Evolutionary conservation across 441 rosid species (phyloP).

Genomic region (Daphne laureola): DNA sequence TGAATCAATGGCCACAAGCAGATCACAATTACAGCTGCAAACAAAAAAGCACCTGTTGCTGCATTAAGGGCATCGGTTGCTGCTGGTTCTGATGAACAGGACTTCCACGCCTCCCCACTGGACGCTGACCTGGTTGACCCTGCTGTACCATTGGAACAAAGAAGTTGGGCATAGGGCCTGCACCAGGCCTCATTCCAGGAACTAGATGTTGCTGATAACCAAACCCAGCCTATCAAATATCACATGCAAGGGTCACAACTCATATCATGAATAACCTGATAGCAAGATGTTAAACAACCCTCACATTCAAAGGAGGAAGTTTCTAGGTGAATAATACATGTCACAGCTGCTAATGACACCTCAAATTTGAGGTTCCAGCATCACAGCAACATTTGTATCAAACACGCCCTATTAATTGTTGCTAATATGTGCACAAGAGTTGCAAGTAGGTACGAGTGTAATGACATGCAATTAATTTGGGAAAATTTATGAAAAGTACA

Average conservation of each 20-base stretch:
- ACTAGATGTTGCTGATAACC: constrained; percentile 78
- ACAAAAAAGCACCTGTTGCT: constrained; percentile 38
- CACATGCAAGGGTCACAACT: background rate
- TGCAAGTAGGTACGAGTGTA: too few species aligned
- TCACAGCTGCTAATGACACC: too few species aligned
- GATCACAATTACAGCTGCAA: background rate
- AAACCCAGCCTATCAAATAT: constrained; percentile 41
- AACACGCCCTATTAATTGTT: too few species aligned
- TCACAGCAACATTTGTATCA: too few species aligned
- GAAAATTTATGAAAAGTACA: too few species aligned
- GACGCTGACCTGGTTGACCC: constrained; percentile 66
- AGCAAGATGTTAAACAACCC: background rate
- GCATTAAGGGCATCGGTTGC: constrained; percentile 66
- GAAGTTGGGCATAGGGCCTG: constrained; percentile 39
- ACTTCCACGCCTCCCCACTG: constrained; percentile 53
- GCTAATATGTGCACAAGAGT: too few species aligned
- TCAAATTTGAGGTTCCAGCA: too few species aligned
- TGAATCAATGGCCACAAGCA: constrained; percentile 3
- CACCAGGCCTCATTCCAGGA: constrained; percentile 37
- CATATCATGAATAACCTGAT: background rate
- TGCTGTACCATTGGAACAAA: constrained; percentile 60
- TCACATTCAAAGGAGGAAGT: background rate
- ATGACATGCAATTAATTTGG: too few species aligned
- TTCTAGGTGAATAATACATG: background rate
- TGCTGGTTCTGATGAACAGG: constrained; percentile 55